phyloP scores from a whole-genome alignment of 1,139 yeast genomes.

The Pichia sp. region DNA sequence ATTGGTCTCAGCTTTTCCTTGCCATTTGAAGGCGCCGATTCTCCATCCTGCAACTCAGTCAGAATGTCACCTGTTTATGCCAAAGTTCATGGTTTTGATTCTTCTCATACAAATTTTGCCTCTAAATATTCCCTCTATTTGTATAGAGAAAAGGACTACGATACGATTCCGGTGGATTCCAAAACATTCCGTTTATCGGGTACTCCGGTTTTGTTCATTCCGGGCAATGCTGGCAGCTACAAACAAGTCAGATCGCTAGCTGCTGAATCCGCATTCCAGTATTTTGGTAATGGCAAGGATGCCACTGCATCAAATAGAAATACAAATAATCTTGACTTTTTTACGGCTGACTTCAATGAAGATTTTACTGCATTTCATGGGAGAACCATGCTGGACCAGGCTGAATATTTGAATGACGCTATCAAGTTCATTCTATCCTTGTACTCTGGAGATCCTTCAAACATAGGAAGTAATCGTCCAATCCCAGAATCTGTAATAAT shows the following conservation, averaged over 20 bases:
- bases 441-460: conserved; percentile 31
- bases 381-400: conserved; percentile 84
- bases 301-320: conserved; percentile 17
- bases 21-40: conserved; percentile 22
- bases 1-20: conserved; percentile 16
- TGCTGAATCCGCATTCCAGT: conserved; percentile 54
- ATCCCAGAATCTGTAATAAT: conserved; percentile 57
- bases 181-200: conserved; percentile 46
- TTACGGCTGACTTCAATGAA: conserved; percentile 89
- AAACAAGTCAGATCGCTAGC: conserved; percentile 91
- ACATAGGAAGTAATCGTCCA: conserved; percentile 34
- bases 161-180: conserved; percentile 39
- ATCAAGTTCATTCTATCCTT: conserved; percentile 62
- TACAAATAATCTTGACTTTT: conserved; percentile 57
- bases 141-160: conserved; percentile 72
- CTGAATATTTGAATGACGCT: conserved; percentile 89
- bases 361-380: conserved; percentile 98
- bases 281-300: conserved; percentile 28
- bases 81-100: conserved; percentile 62
- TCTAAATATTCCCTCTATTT: conserved; percentile 72
- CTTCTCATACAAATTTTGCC: conserved; percentile 62
- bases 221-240: conserved; percentile 96
- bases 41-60: conserved; percentile 42
- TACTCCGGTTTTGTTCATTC: conserved; percentile 83
- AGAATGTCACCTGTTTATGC: conserved; percentile 78